Evolutionary conservation across 768 basidiomycete genomes (phyloP), one percentile per base, ranked within the genome.

Genomic region (Pleurotus cornucopiae): DNA sequence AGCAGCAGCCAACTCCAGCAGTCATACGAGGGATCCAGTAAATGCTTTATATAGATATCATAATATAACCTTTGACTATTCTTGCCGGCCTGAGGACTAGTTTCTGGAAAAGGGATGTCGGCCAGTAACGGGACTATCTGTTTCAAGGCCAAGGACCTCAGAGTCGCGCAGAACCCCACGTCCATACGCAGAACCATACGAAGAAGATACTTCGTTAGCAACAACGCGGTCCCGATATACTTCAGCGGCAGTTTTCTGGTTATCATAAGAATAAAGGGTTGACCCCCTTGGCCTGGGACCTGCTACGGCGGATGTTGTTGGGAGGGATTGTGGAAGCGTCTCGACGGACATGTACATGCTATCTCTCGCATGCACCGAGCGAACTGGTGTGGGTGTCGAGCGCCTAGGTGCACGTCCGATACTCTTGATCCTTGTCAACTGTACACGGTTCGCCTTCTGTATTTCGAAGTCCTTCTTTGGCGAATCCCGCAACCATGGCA

Each of bases 341-440:
- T 68, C 62, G 53, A 70, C 67, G 30, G 65, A 69, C 55, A 76
- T 66, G 56, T 72, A 67, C 54, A 72, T 58, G 59, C 73, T 72
- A 4, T 57, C 65, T n/a, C 66, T 64, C n/a, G 62, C 47, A 49
- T 61, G 59, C 9, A 57, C 58, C n/a, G 60, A 57, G 9, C 41
- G 66, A 5, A 66, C 65, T 16, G 72, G 71, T 6, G 63, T 59
- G 5, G 73, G 78, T 23, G 73, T 76, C 2, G 43, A 60, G 55
- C 66, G 67, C 53, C 65, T 66, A 2, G 74, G 73, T 43, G 66
- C 75, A 43, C 60, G 72, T 2, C 78, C 77, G 37, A 74, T 64
- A 54, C 68, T 76, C 67, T 73, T 78, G 55, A 78, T 69, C 51
- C 71, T 68, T 14, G 63, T 46, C 9, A 63, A 21, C 9, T 57